phyloP scores from a whole-genome alignment of 192 early-diverging fungal species.

The Piromyces finnis region DNA sequence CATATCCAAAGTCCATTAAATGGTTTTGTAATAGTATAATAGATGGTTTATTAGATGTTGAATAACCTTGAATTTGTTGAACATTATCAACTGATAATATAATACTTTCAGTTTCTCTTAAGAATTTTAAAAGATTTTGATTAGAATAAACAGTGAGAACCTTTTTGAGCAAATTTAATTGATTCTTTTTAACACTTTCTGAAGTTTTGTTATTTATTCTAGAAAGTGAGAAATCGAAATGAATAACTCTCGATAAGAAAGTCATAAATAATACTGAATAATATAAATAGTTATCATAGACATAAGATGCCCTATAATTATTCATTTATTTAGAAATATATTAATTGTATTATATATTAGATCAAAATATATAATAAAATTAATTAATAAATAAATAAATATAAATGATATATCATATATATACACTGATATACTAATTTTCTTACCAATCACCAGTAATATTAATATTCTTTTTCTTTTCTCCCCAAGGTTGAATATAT shows the following conservation, averaged over 20 bases:
- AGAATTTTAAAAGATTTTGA: neutral
- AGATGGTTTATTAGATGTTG: neutral
- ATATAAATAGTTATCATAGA: neutral
- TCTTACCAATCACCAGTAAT: neutral
- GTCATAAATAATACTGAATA: neutral
- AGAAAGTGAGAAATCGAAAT: neutral
- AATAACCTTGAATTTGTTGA: neutral
- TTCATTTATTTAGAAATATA: no score
- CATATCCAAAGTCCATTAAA: neutral
- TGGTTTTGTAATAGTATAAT: neutral
- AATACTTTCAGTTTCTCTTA: neutral
- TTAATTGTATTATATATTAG: no score
- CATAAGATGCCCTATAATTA: neutral
- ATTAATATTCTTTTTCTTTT: neutral
- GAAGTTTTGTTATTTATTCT: neutral
- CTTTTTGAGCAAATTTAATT: neutral
- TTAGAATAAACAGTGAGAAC: neutral
- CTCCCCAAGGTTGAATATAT: neutral
- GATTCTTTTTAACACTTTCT: neutral
- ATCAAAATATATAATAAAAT: no score
- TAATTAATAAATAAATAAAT: neutral
- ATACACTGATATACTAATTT: no score
- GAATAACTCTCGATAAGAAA: neutral
- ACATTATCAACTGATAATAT: neutral
- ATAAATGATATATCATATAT: no score